These are phyloP conservation scores for Ustilago shanxiensis DNA, from an alignment of 1,284 basidiomycete species.

Conservation along the genomic window DNA sequence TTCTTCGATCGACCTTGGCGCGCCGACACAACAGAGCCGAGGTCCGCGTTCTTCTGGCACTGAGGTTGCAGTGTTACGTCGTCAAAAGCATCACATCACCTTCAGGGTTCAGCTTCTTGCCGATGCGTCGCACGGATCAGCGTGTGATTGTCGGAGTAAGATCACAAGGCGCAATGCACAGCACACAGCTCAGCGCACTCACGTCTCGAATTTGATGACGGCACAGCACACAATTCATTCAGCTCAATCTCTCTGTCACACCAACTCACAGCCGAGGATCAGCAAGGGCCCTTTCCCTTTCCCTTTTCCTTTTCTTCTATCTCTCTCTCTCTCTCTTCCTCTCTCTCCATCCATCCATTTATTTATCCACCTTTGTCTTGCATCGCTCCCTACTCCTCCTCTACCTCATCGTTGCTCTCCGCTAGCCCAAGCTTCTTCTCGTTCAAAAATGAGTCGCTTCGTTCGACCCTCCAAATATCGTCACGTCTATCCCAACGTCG, in stretches of 20 bases:
- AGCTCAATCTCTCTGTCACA: too few relatives aligned
- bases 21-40: too few relatives aligned
- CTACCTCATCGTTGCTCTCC: background rate
- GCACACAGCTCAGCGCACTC: background rate
- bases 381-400: background rate
- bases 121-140: conserved; percentile 43
- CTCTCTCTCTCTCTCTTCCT: background rate
- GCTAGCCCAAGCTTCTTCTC: background rate
- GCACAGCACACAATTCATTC: background rate
- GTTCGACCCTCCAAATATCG: conserved; percentile 77
- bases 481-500: conserved; percentile 82
- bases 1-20: too few relatives aligned
- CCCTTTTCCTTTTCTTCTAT: too few relatives aligned
- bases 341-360: background rate
- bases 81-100: too few relatives aligned
- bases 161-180: too few relatives aligned
- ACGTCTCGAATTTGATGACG: conserved; percentile 6
- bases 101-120: background rate
- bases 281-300: conserved; percentile 9
- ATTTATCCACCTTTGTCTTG: background rate
- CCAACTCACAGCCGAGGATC: conserved; percentile 33
- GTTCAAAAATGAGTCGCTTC: conserved; percentile 72
- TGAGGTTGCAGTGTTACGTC: background rate
- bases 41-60: too few relatives aligned
- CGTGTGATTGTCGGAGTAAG: background rate